A percentile compares a stretch with the other conserved stretches of the same genome.
Evolutionary conservation across 2,329 filamentous ascomycete species (phyloP).

Genomic region (Cladosporium sphaerospermum): DNA sequence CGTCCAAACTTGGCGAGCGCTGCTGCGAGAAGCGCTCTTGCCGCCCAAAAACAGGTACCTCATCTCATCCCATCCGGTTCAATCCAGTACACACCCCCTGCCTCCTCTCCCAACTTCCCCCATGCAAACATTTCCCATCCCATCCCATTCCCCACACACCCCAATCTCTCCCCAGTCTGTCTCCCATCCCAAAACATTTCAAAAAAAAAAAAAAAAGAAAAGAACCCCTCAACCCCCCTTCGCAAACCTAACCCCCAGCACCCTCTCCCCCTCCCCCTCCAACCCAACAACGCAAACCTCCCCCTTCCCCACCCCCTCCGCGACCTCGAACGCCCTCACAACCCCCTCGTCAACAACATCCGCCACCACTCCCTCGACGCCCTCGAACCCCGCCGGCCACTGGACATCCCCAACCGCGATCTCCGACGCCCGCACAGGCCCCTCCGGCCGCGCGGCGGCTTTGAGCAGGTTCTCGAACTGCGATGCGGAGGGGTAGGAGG

Average conservation of each 20-base stretch:
- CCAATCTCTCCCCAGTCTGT: no score
- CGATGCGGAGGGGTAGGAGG: constrained; percentile 5
- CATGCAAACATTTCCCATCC: no score
- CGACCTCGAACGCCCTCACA: constrained; percentile 13
- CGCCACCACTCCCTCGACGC: constrained; percentile 7
- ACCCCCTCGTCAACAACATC: background rate
- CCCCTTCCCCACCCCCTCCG: constrained; percentile 9
- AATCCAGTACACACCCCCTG: no score
- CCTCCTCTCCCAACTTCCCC: no score
- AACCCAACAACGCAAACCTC: constrained; percentile 12
- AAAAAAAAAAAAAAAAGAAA: no score
- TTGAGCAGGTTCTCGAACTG: constrained; percentile 15
- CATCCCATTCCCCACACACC: no score
- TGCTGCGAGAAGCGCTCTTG: no score
- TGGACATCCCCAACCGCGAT: background rate
- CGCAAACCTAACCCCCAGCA: constrained; percentile 12
- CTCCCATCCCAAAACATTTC: no score
- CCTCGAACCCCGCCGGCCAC: constrained; percentile 6
- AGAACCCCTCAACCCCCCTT: background rate
- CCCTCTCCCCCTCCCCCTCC: constrained; percentile 8
- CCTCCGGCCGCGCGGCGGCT: constrained; percentile 8
- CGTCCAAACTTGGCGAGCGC: no score
- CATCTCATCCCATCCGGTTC: no score
- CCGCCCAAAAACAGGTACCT: no score
- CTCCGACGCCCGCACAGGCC: constrained; percentile 12